Base-by-base conservation (phyloP, 441 rosid species). In the Erodium moschatum region DNA sequence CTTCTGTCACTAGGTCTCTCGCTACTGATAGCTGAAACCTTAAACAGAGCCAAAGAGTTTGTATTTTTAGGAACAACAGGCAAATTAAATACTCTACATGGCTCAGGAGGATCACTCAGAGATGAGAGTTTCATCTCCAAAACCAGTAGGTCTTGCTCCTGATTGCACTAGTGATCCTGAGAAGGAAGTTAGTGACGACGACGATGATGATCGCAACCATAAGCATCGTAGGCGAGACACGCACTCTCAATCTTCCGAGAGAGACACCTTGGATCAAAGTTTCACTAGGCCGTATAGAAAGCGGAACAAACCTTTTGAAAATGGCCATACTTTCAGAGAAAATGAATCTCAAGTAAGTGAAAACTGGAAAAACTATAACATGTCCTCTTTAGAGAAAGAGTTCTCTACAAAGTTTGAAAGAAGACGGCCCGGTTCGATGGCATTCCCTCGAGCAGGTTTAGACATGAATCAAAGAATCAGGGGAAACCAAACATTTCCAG, bases 171-270 rank as follows among this genome's bases (percentile, higher is more conserved):
- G 89, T 81, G 98, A 89, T 73, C 96, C 88, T 5, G 91, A 88
- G 78, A 89, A 87, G 80, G 98, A 95, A 84, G 81, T 92, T 65
- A 92, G 97, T 66, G 98, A 92, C 68, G 99, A 95, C 64, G 99
- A 95, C 54, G 99, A 95, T 50, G 99, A 95, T 80, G 97, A 94
- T 74, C 95, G 96, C 82, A 94, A 95, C 82, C 97, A 95, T 81
- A 94, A 95, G 78, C 99, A 94, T 77, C 96, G 97, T 66, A 84
- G 89, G 75, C 73, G 82, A 75, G 99, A 87, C 72, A 72, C 88
- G 27, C 84, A 76, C 63, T 85, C 97, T 72, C 87, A 84, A 67
- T 86, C 96, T 31, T 70, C 81, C 69, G 98, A 95, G 66, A 83
- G 85, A 82, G 92, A 85, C 72, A 75, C 85, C 64, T 67, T 75